Base-by-base conservation (phyloP, 2,329 filamentous ascomycete species). In the Cercospora sp. region DNA sequence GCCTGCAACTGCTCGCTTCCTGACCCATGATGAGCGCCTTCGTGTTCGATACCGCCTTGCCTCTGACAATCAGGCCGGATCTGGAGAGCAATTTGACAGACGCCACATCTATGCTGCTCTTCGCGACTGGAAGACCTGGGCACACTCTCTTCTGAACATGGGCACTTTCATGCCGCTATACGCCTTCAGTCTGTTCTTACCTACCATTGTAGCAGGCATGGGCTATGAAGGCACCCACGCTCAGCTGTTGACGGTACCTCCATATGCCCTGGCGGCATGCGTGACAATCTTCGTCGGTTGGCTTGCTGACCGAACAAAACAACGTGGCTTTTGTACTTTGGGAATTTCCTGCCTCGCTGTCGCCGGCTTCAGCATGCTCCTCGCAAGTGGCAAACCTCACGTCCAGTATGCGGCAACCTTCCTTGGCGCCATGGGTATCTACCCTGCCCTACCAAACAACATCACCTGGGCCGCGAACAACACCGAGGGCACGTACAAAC, bases 401-500 rank as follows among this genome's bases (percentile, higher is more conserved):
- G 88, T 94, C 0, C 89, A 93, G 75, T 66, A 68, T n/a, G 49
- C 63, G 26, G 59, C 63, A 8, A 66, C 63, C 12, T 71, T 72
- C 60, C 63, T 72, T 10, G 67, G 65, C 21, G 67, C 69, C 0
- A 69, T 68, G 58, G 67, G 71, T 0, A 71, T 72, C 61, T 71
- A 71, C 18, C 65, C 69, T 12, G 65, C 69, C 88, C 0, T 97
- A 65, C 82, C 92, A 4, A 95, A 97, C 77, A 96, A 92, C 0
- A 92, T 97, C 70, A 89, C 90, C 3, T 97, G 94, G 94, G 85
- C 43, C 88, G 89, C 89, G 62, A 97, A 97, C 81, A 97, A 97
- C 70, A 87, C 90, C 40, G 93, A 97, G 80, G 91, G 94, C 13
- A 91, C 94, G 1, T 97, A 96, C 81, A 97, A 97, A 82, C 88